These are phyloP conservation scores for Marsdenia floribunda DNA, from an alignment of 257 asterid species.

Conservation along the genomic window DNA sequence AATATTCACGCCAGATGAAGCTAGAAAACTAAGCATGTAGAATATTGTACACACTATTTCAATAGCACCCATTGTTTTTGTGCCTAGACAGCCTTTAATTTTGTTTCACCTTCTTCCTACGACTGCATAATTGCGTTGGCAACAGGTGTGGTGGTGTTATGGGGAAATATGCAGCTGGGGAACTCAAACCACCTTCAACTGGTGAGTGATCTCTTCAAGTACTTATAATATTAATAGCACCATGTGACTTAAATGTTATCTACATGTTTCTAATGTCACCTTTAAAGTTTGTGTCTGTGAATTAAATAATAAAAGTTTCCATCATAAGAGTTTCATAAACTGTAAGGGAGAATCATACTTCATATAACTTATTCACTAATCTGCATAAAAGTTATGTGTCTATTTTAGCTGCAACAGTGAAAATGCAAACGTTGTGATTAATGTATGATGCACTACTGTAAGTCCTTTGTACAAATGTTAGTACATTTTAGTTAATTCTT, in stretches of 20 bases:
- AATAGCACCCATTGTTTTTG: not conserved
- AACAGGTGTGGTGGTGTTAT: slow-evolving; percentile 98
- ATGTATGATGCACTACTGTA: not conserved
- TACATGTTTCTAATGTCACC: not conserved
- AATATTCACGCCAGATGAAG: not conserved
- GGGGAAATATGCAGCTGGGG: slow-evolving; percentile 99
- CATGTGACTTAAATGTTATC: not conserved
- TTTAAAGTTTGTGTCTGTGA: not conserved
- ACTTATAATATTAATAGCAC: not conserved
- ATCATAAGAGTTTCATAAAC: not conserved
- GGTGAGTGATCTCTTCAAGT: slow-evolving; percentile 47
- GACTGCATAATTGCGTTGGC: slow-evolving; percentile 13
- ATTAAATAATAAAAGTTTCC: not conserved
- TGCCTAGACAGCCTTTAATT: not conserved
- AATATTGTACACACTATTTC: not conserved
- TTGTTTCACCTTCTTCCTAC: slow-evolving; percentile 5
- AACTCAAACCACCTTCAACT: slow-evolving; percentile 84
- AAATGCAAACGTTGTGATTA: not conserved
- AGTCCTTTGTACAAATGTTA: not conserved
- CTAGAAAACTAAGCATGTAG: not conserved
- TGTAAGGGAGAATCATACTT: not conserved
- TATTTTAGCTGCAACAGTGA: not conserved
- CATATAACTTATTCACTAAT: not conserved
- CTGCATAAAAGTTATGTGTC: not conserved
- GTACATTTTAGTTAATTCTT: not conserved